Evolutionary conservation across 164 flowering plant genomes (phyloP).

Genomic region (Echeveria elegans): DNA sequence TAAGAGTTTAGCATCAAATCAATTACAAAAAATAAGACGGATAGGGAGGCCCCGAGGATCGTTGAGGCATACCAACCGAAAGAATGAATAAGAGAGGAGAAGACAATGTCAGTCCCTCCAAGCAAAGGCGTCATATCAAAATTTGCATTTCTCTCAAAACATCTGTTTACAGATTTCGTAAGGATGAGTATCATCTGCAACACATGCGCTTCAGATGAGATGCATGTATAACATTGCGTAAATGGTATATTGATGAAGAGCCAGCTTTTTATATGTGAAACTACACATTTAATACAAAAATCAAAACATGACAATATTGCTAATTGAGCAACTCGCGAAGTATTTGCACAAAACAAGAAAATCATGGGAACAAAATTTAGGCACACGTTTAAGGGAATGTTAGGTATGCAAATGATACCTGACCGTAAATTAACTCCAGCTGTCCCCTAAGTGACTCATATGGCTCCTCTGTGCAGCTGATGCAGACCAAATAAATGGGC

Average conservation of each 20-base stretch:
- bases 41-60: conserved; percentile 7
- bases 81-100: conserved; percentile 92
- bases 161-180: conserved; percentile 89
- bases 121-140: conserved; percentile 98
- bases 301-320: no score
- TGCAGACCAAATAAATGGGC: conserved; percentile 93
- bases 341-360: neutral
- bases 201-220: conserved; percentile 15
- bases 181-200: conserved; percentile 94
- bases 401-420: conserved; percentile 39
- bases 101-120: conserved; percentile 94
- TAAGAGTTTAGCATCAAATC: neutral
- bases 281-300: neutral
- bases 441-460: conserved; percentile 77
- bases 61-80: conserved; percentile 68
- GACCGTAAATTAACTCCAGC: conserved; percentile 89
- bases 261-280: neutral
- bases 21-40: neutral
- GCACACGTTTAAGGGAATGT: neutral
- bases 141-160: conserved; percentile 96
- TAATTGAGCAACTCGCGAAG: neutral
- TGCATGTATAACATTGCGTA: neutral
- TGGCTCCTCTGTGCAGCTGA: conserved; percentile 97
- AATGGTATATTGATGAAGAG: neutral
- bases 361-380: neutral